Evolutionary conservation across 1,139 yeast species (phyloP).

Genomic region (Lodderomyces theae): DNA sequence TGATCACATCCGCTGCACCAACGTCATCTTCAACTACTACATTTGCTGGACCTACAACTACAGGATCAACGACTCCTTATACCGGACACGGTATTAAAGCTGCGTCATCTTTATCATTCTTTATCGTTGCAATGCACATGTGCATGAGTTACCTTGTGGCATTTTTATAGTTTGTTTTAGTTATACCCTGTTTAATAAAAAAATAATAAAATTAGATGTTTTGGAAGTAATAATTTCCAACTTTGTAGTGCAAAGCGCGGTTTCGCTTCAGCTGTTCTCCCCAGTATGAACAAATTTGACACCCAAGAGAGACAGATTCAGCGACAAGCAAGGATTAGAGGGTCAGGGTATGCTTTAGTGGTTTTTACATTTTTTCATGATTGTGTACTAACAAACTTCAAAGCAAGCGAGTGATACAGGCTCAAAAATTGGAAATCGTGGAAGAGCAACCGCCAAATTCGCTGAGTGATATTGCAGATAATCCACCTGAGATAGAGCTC

Average conservation of each 20-base stretch:
- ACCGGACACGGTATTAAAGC: background rate
- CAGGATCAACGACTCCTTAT: background rate
- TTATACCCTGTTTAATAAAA: slow-evolving; percentile 1
- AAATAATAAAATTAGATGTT: no score
- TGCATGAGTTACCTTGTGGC: background rate
- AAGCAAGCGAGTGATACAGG: background rate
- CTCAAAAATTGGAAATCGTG: background rate
- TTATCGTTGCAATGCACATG: background rate
- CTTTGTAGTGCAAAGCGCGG: no score
- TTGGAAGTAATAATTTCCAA: no score
- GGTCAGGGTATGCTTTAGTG: slow-evolving; percentile 38
- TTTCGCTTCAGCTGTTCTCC: no score
- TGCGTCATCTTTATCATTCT: background rate
- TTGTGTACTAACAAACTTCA: background rate
- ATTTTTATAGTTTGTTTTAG: background rate
- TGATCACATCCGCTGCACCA: background rate
- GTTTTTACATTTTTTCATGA: background rate
- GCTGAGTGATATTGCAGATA: background rate
- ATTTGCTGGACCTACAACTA: background rate
- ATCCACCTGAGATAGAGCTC: background rate
- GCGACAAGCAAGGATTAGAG: slow-evolving; percentile 34
- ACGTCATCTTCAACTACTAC: background rate
- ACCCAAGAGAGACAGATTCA: slow-evolving; percentile 19
- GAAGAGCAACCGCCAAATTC: background rate
- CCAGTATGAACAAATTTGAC: background rate